Conservation (phyloP, 106 monocot species). For the Apostasia shenzhenica region DNA sequence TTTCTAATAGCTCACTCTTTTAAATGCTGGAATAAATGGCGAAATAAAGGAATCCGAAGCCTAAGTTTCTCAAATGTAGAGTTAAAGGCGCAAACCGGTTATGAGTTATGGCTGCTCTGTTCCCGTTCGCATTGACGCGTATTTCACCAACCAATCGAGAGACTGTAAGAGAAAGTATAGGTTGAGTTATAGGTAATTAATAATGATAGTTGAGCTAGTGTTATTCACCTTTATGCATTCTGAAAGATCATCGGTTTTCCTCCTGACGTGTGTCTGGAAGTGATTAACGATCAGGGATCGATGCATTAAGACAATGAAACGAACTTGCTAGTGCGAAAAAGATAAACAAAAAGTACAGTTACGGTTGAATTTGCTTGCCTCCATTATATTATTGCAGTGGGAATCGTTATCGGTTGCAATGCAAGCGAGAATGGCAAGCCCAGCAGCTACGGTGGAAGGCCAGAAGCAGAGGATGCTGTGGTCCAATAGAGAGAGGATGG, state of each 20-base stretch:
- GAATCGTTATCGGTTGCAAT: conserved; percentile 44
- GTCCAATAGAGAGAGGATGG: conserved; percentile 63
- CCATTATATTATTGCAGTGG: conserved; percentile 63
- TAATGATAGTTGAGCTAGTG: too few relatives aligned
- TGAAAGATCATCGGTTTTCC: conserved; percentile 70
- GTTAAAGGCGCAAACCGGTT: too few relatives aligned
- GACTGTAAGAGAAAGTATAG: conserved; percentile 30
- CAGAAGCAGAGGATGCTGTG: conserved; percentile 73
- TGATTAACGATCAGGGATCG: neutral
- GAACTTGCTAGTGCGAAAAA: neutral
- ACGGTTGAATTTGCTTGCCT: conserved; percentile 32
- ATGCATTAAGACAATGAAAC: neutral
- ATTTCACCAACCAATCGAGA: conserved; percentile 70
- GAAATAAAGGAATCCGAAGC: too few relatives aligned
- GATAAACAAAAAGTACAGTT: neutral
- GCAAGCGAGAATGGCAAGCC: conserved; percentile 82
- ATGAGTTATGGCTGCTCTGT: neutral
- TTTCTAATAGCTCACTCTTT: too few relatives aligned
- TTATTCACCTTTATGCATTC: conserved; percentile 73
- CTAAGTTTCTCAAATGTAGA: too few relatives aligned
- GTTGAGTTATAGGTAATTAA: neutral
- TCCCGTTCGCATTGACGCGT: conserved; percentile 16
- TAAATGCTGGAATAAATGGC: too few relatives aligned
- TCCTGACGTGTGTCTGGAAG: conserved; percentile 81
- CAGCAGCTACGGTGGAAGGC: conserved; percentile 94